These are phyloP conservation scores for Penicillium sp. DNA, from an alignment of 2,329 filamentous ascomycete species.

Conservation along the genomic window DNA sequence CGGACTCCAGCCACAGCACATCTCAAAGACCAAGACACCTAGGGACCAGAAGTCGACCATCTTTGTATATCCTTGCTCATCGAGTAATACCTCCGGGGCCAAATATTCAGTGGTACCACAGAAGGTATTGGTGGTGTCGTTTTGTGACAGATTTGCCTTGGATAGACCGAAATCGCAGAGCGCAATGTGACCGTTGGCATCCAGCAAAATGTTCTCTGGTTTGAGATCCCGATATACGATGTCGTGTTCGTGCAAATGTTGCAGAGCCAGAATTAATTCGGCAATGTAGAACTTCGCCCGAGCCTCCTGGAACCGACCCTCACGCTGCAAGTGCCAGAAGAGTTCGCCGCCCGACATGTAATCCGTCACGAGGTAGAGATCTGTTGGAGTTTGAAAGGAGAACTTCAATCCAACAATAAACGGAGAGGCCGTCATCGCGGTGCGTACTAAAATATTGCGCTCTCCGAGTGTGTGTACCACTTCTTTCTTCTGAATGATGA, in stretches of 20 bases:
- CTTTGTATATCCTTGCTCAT: constrained; percentile 97
- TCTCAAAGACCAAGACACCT: constrained; percentile 95
- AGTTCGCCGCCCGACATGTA: constrained; percentile 99
- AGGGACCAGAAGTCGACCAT: constrained; percentile 99
- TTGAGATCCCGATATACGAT: constrained; percentile 98
- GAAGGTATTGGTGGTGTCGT: constrained; percentile 98
- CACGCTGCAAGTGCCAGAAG: constrained; percentile 98
- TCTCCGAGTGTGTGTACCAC: constrained; percentile 96
- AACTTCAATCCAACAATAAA: constrained; percentile 99
- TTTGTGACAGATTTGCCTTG: constrained; percentile 94
- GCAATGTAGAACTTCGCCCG: constrained; percentile 99
- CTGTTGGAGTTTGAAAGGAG: constrained; percentile 95
- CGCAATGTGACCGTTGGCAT: constrained; percentile 96
- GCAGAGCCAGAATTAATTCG: constrained; percentile 89
- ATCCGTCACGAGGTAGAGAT: constrained; percentile 96
- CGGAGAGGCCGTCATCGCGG: constrained; percentile 89
- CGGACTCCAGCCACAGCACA: constrained; percentile 99
- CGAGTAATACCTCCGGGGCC: constrained; percentile 88
- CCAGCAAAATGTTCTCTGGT: constrained; percentile 93
- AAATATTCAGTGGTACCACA: constrained; percentile 98
- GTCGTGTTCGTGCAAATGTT: constrained; percentile 93
- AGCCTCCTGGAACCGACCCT: constrained; percentile 90
- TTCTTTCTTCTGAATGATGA: constrained; percentile 99
- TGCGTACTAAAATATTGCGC: constrained; percentile 93
- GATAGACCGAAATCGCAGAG: constrained; percentile 97